Evolutionary conservation across 2,329 filamentous ascomycete genomes (phyloP).

Genomic region (Penicillium hordei): DNA sequence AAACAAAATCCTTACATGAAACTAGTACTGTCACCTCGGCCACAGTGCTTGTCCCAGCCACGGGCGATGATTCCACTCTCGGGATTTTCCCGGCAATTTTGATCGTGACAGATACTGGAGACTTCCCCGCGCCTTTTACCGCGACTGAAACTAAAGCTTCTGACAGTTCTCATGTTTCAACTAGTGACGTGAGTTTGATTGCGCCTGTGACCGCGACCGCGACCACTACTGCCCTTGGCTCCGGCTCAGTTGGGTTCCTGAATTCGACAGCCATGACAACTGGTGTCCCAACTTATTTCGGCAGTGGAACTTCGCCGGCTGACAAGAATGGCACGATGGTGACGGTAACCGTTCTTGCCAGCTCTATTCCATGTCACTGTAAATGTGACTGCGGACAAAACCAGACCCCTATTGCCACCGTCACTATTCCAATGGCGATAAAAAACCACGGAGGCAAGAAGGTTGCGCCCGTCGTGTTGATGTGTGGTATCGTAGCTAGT

Average conservation of each 20-base stretch:
- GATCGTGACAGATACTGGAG: constrained; percentile 3
- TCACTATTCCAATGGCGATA: not conserved
- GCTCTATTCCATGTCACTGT: not conserved
- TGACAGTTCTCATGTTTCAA: not conserved
- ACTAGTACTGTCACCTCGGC: not conserved
- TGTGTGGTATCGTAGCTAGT: not conserved
- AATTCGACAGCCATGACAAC: not conserved
- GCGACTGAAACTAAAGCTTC: not conserved
- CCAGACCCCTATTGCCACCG: not conserved
- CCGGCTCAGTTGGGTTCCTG: not conserved
- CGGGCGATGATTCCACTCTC: not conserved
- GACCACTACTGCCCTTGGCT: no score
- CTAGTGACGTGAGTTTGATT: not conserved
- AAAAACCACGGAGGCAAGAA: not conserved
- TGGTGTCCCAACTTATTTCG: not conserved
- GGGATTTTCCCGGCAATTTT: constrained; percentile 4
- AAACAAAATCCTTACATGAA: not conserved
- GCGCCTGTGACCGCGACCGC: not conserved
- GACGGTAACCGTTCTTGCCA: constrained; percentile 3
- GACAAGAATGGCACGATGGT: not conserved
- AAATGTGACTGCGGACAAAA: not conserved
- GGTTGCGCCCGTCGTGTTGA: not conserved
- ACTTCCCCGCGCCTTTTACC: not conserved
- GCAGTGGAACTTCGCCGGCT: not conserved
- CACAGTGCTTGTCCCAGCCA: constrained; percentile 1